phyloP scores from a whole-genome alignment of 2,329 filamentous ascomycete genomes.

The Neofusicoccum cordaticola region DNA sequence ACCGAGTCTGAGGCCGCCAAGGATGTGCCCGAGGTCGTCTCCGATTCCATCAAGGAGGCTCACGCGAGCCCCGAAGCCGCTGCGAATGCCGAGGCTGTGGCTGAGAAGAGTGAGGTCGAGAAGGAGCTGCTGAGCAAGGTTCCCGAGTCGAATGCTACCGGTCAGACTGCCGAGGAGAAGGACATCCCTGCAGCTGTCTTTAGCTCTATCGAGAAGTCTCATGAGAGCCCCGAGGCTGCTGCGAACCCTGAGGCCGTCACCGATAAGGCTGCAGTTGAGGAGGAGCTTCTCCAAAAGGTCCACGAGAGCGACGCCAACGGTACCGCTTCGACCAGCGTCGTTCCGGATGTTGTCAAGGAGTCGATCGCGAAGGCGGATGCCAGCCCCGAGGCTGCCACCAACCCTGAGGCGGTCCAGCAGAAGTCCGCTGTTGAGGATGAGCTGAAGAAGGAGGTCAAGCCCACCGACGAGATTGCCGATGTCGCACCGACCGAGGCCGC shows the following conservation, averaged over 20 bases:
- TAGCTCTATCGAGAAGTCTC: constrained; percentile 52
- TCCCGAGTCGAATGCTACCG: constrained; percentile 37
- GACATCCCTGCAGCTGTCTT: constrained; percentile 57
- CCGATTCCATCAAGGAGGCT: constrained; percentile 47
- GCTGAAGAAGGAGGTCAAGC: constrained; percentile 61
- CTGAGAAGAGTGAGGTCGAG: constrained; percentile 74
- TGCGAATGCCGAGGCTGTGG: constrained; percentile 64
- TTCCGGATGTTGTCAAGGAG: constrained; percentile 44
- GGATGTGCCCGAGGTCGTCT: constrained; percentile 22
- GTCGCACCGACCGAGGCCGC: constrained; percentile 43
- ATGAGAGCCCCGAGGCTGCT: constrained; percentile 19
- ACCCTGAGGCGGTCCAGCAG: constrained; percentile 66
- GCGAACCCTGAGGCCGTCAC: constrained; percentile 21
- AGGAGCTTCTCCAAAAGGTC: constrained; percentile 20
- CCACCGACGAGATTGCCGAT: constrained; percentile 41
- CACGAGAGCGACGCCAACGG: constrained; percentile 21
- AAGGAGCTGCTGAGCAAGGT: constrained; percentile 68
- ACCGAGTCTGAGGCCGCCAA: background rate
- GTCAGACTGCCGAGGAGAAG: constrained; percentile 33
- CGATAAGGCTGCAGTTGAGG: constrained; percentile 20
- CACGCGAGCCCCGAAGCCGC: constrained; percentile 68
- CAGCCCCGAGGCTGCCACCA: constrained; percentile 69
- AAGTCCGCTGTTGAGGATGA: constrained; percentile 74
- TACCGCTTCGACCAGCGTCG: constrained; percentile 19
- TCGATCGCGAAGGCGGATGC: constrained; percentile 52